Conservation (phyloP, 768 basidiomycete species). For the Serendipita indica region DNA sequence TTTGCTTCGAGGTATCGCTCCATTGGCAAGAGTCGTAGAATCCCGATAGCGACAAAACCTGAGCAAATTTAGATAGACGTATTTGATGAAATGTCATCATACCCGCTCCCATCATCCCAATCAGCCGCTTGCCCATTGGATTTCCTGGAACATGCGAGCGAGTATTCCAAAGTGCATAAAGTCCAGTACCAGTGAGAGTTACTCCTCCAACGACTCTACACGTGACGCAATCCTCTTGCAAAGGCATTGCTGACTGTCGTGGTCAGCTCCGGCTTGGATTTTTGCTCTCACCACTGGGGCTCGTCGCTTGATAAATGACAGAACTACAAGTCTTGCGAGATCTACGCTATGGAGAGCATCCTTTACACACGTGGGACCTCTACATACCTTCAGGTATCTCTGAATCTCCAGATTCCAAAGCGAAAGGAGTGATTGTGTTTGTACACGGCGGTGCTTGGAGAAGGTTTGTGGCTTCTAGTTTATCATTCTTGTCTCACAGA, state of each 20-base stretch:
- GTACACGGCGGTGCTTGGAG: conserved; percentile 80
- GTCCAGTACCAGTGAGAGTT: background rate
- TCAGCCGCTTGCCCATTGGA: background rate
- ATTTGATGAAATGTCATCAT: background rate
- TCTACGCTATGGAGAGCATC: conserved; percentile 12
- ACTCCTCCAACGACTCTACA: background rate
- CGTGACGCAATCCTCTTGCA: background rate
- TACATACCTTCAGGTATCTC: conserved; percentile 25
- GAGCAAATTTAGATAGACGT: background rate
- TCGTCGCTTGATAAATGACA: background rate
- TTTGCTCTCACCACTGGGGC: background rate
- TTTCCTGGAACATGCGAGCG: background rate
- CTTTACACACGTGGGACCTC: conserved; percentile 36
- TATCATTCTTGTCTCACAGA: background rate
- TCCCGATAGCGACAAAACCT: background rate
- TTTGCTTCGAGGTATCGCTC: too few species aligned
- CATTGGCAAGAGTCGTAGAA: too few species aligned
- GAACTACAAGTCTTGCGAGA: conserved; percentile 1
- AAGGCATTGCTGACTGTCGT: background rate
- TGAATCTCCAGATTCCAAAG: background rate
- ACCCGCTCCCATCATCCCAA: background rate
- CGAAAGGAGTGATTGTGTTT: conserved; percentile 40
- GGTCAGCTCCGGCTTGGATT: background rate
- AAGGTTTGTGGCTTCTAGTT: conserved; percentile 27
- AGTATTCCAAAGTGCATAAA: background rate